These are phyloP conservation scores for Microcera coccophila DNA, from an alignment of 2,329 filamentous ascomycete genomes.

Conservation along the genomic window DNA sequence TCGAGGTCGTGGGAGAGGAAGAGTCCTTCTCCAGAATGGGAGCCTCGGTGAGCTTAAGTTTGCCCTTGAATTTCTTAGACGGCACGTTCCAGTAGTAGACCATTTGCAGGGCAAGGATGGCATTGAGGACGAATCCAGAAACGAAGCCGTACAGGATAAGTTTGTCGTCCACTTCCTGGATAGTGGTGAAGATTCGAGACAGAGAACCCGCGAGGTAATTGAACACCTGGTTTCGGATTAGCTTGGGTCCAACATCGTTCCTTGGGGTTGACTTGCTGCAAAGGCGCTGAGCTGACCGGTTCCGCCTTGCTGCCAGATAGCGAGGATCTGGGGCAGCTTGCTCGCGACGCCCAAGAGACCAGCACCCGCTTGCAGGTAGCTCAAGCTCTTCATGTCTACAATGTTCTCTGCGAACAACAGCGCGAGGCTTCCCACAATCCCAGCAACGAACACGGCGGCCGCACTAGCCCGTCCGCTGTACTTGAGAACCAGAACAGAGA, in stretches of 20 bases:
- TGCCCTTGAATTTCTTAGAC: constrained; percentile 39
- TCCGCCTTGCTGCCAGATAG: constrained; percentile 78
- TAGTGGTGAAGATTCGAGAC: constrained; percentile 92
- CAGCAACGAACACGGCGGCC: constrained; percentile 75
- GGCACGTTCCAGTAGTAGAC: constrained; percentile 90
- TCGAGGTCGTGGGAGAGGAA: constrained; percentile 28
- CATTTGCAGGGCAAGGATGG: constrained; percentile 84
- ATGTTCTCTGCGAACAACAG: constrained; percentile 65
- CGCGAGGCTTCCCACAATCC: constrained; percentile 64
- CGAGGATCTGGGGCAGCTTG: constrained; percentile 89
- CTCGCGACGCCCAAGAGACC: constrained; percentile 79
- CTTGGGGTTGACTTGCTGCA: constrained; percentile 62
- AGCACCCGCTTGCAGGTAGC: constrained; percentile 77
- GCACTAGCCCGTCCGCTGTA: constrained; percentile 66
- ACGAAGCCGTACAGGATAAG: constrained; percentile 94
- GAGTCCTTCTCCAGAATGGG: constrained; percentile 27
- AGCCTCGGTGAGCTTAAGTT: constrained; percentile 38
- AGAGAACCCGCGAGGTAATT: constrained; percentile 94
- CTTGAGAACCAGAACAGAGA: constrained; percentile 79
- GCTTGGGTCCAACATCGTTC: constrained; percentile 5
- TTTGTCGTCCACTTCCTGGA: constrained; percentile 96
- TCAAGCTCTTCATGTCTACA: constrained; percentile 63
- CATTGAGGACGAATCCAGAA: constrained; percentile 85
- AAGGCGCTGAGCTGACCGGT: constrained; percentile 97
- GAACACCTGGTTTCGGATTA: constrained; percentile 65